A percentile compares a stretch with the other conserved stretches of the same genome.
Conservation (phyloP, 768 basidiomycete genomes). For the Chalciporus chontae region DNA sequence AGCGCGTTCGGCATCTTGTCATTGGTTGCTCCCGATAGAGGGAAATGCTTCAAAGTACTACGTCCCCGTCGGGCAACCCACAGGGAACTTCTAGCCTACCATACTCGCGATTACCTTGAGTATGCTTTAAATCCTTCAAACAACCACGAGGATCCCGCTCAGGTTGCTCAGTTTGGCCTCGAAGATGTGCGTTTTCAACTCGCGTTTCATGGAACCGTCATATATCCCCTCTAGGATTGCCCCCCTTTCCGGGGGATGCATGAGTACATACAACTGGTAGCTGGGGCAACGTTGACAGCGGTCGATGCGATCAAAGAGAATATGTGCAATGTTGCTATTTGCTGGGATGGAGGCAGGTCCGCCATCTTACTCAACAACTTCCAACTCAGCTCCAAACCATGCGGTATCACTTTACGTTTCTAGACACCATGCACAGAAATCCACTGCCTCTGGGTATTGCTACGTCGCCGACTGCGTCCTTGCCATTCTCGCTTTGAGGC, state of each 20-base stretch:
- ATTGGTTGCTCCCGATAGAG: constrained; percentile 20
- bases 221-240: constrained; percentile 59
- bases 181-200: constrained; percentile 45
- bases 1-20: constrained; percentile 49
- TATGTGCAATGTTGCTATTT: constrained; percentile 61
- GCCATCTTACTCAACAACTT: constrained; percentile 3
- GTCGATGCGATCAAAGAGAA: constrained; percentile 53
- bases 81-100: constrained; percentile 63
- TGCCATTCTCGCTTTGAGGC: constrained; percentile 69
- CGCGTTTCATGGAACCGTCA: background rate
- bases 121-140: constrained; percentile 40
- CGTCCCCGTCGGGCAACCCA: constrained; percentile 51
- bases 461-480: constrained; percentile 90
- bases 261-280: constrained; percentile 67
- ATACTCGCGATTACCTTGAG: constrained; percentile 69
- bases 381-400: background rate
- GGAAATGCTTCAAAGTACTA: constrained; percentile 40
- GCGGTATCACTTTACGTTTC: background rate
- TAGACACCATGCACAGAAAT: constrained; percentile 83
- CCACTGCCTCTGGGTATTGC: constrained; percentile 84
- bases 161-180: constrained; percentile 48
- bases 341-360: constrained; percentile 90
- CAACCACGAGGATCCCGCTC: constrained; percentile 22
- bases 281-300: constrained; percentile 76
- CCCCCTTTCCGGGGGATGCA: constrained; percentile 69